Base-by-base conservation (phyloP, 1,284 basidiomycete genomes). In the Cerioporus squamosus region DNA sequence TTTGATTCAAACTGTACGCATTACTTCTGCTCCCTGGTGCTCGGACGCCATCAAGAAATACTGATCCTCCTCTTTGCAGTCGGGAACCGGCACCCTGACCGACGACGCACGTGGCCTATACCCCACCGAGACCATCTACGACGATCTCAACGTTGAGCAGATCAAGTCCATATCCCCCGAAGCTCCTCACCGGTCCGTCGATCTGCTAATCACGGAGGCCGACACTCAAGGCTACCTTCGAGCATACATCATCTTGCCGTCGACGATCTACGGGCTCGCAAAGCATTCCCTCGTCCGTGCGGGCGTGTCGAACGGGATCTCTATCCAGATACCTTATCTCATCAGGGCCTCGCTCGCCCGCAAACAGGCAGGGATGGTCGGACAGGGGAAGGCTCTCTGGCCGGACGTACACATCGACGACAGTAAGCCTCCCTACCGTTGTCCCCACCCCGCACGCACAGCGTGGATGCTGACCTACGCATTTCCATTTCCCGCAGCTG, bases 1-100 rank as follows among this genome's bases (percentile, higher is more conserved):
- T 38, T 72, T 81, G 33, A 82, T 84, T 42, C 80, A 84, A 65
- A 83, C 81, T 2, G 82, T 83, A 60, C 48, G 79, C 70, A 18
- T 14, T 10, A 18, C 26, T 5, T 42, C 9, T n/a, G 20, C 23
- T 31, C 39, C 23, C 12, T 26, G 18, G 26, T 24, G 14, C n/a
- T 22, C 31, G 14, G n/a, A 24, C 20, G 22, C 29, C 26, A n/a
- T n/a, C n/a, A n/a, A 33, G n/a, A 29, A 5, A 9, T 42, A 18
- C n/a, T 18, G 40, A 42, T 18, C 40, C 7, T 18, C 15, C n/a
- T 18, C 15, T n/a, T n/a, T 12, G n/a, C 46, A 78, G 75, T 76
- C 76, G 53, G 74, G 79, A 5, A 75, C 71, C 44, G 70, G 70
- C 40, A 63, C 73, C 2, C 60, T 76, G 15, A 38, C 55, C 15